Percentiles rank a stretch among this genome's conserved stretches.
These are phyloP conservation scores for Colletotrichum truncatum DNA, from an alignment of 2,329 filamentous ascomycete genomes.

Conservation along the genomic window DNA sequence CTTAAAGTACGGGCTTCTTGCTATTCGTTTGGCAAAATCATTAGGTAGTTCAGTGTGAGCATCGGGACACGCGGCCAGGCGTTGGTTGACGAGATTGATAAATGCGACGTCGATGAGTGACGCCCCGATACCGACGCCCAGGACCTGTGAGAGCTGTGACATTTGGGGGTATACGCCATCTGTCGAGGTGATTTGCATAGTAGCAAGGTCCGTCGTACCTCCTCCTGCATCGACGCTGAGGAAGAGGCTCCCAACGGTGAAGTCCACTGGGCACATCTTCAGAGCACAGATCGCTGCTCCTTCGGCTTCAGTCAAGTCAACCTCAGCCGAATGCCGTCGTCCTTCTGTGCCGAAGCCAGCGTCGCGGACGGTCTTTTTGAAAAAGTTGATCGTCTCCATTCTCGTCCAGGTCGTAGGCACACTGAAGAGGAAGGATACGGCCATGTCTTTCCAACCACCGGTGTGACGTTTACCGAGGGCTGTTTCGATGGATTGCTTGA, in stretches of 20 bases:
- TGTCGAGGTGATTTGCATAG: conserved; percentile 50
- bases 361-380: conserved; percentile 54
- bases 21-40: conserved; percentile 46
- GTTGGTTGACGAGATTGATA: conserved; percentile 45
- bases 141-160: conserved; percentile 47
- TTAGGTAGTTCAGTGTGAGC: conserved; percentile 43
- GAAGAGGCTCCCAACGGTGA: conserved; percentile 49
- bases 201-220: conserved; percentile 55
- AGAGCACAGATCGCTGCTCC: conserved; percentile 57
- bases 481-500: conserved; percentile 54
- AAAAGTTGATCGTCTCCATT: conserved; percentile 58
- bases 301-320: conserved; percentile 59
- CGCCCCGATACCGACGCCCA: conserved; percentile 55
- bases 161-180: conserved; percentile 39
- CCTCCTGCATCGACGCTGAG: conserved; percentile 55
- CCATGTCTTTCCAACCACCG: conserved; percentile 53
- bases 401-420: conserved; percentile 66
- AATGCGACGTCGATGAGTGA: conserved; percentile 56
- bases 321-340: conserved; percentile 44
- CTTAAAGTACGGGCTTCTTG: conserved; percentile 47
- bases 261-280: conserved; percentile 49
- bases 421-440: conserved; percentile 63
- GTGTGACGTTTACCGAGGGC: conserved; percentile 46
- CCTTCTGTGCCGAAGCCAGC: conserved; percentile 59
- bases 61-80: conserved; percentile 47